Evolutionary conservation across 2,329 filamentous ascomycete species (phyloP), one percentile per base, ranked within the genome.

Genomic region (Curvularia hawaiiensis): DNA sequence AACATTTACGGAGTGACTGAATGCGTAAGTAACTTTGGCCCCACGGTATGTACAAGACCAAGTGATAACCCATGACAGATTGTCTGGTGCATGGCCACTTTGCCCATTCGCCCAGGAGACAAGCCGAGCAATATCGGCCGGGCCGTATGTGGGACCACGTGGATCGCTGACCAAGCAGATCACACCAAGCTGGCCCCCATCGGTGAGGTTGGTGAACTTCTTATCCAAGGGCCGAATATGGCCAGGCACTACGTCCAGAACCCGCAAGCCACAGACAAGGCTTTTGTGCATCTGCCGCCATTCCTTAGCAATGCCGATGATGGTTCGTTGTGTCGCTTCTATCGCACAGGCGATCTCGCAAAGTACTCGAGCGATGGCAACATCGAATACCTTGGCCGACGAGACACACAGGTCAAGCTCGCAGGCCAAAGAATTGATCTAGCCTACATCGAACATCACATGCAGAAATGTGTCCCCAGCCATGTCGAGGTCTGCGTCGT

Each of bases 201-300:
- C 31, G 57, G 59, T 14, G 45, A 44, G 39, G 53, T 59, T 22
- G 66, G 65, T 16, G 85, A 87, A 65, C 74, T 87, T 3, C 78
- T 85, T 6, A 80, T 88, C 22, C 83, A 86, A 60, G 83, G 84
- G 0, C 80, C 80, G 1, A 82, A 69, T 38, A 59, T 78, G 2
- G 68, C 67, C 10, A 62, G 63, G n/a, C 60, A 59, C 12, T 68
- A 68, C 31, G 40, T 67, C 9, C 54, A 58, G 20, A 43, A 69
- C 38, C 18, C 20, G 18, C 18, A 24, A 14, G 43, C 44, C 22
- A 54, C 56, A 30, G n/a, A 24, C n/a, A 46, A 44, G 28, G 53
- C 38, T 4, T 58, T 58, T 16, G 55, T 67, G 26, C 31, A 22
- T 4, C 31, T 33, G 41, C 48, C 48, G 3, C 22, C 5, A 26